A percentile compares a stretch with the other conserved stretches of the same genome.
phyloP scores from a whole-genome alignment of 495 filamentous ascomycete genomes.

The Glarea lozoyensis region DNA sequence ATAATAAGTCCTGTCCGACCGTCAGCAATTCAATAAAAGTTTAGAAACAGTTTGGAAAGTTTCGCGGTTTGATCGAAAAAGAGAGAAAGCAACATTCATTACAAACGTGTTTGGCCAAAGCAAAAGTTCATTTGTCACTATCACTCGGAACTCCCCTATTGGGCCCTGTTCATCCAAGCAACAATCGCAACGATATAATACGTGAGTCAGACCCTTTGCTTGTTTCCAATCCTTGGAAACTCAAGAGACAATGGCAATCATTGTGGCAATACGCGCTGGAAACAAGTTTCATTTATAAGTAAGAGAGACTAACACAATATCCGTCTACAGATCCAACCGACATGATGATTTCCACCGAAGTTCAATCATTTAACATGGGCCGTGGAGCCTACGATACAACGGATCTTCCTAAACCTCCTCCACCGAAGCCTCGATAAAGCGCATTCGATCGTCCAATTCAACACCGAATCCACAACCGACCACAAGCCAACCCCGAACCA shows the following conservation, averaged over 20 bases:
- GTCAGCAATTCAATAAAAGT: neutral
- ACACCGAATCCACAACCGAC: too few species aligned
- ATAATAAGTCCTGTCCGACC: slow-evolving; percentile 5
- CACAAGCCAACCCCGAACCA: too few species aligned
- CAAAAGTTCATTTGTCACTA: neutral
- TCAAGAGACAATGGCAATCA: too few species aligned
- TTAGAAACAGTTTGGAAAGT: too few species aligned
- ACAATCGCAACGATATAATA: slow-evolving; percentile 8
- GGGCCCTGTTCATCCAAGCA: slow-evolving; percentile 13
- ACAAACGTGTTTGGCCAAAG: neutral
- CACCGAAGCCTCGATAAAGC: slow-evolving; percentile 39
- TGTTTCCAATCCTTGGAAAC: neutral
- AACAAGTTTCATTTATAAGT: neutral
- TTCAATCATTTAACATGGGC: slow-evolving; percentile 40
- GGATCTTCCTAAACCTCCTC: slow-evolving; percentile 43
- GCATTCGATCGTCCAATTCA: too few species aligned
- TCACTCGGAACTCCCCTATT: neutral
- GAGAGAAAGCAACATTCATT: neutral
- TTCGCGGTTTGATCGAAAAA: too few species aligned
- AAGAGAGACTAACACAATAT: neutral
- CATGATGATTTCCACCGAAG: slow-evolving; percentile 38
- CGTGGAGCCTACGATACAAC: slow-evolving; percentile 50
- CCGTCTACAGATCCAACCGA: neutral
- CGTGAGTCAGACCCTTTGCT: slow-evolving; percentile 12
- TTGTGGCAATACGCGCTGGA: neutral